Conservation (phyloP, 305 asterid species). For the Fraxinus paxiana region DNA sequence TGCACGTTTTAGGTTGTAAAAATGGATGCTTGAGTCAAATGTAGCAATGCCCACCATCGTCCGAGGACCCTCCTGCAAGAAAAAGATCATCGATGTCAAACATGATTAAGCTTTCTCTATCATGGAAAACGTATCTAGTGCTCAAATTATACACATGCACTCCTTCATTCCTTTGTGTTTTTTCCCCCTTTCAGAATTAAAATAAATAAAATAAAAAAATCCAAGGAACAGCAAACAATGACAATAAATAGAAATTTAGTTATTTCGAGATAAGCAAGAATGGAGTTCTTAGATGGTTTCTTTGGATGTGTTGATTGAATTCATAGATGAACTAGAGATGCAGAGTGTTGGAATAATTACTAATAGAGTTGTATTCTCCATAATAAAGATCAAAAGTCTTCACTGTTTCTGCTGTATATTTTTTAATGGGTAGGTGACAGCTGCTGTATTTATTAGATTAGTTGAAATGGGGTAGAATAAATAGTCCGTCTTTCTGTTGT, state of each 20-base stretch:
- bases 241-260: not conserved
- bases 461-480: not conserved
- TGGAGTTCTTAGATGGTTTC: not conserved
- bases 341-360: not conserved
- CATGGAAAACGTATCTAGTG: not conserved
- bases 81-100: not conserved
- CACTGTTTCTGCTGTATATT: not conserved
- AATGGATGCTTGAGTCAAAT: conserved; percentile 57
- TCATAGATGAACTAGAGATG: not conserved
- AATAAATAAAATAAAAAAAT: not conserved
- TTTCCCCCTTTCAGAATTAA: not conserved
- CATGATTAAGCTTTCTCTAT: not conserved
- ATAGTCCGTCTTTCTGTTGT: not conserved
- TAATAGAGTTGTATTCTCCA: not conserved
- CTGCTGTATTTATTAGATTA: not conserved
- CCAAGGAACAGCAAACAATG: not conserved
- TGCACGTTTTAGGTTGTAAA: conserved; percentile 64
- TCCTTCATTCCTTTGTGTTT: not conserved
- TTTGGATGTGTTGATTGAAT: not conserved
- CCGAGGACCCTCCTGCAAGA: conserved; percentile 55
- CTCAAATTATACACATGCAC: not conserved
- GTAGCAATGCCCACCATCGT: conserved; percentile 62
- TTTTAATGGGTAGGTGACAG: not conserved
- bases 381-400: not conserved
- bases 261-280: not conserved